These are phyloP conservation scores for Phytophthora lateralis DNA, from an alignment of 352 stramenopile genomes.

Conservation along the genomic window DNA sequence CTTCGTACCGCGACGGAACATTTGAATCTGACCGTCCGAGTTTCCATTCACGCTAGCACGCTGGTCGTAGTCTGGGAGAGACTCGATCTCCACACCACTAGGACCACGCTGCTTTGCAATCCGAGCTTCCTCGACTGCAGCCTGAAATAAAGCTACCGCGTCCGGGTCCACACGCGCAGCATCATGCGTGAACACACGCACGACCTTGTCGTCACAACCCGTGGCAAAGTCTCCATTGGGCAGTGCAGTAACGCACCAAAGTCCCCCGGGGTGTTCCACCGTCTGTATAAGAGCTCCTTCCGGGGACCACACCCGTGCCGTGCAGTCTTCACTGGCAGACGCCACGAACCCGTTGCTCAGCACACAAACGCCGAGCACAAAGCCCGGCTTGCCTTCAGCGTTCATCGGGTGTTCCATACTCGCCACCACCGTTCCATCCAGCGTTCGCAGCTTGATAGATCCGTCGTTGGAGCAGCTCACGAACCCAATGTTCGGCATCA, in stretches of 20 bases:
- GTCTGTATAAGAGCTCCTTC: constrained; percentile 71
- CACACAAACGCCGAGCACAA: constrained; percentile 76
- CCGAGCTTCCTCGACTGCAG: constrained; percentile 61
- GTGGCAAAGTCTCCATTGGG: constrained; percentile 92
- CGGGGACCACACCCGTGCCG: constrained; percentile 68
- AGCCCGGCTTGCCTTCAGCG: constrained; percentile 81
- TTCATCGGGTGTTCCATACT: constrained; percentile 82
- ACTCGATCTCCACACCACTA: constrained; percentile 93
- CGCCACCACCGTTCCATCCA: constrained; percentile 64
- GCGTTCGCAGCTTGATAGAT: constrained; percentile 67
- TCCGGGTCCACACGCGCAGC: constrained; percentile 68
- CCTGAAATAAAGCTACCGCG: constrained; percentile 66
- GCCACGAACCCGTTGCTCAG: constrained; percentile 62
- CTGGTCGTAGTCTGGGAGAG: constrained; percentile 93
- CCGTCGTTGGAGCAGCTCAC: constrained; percentile 88
- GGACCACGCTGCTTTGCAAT: constrained; percentile 78
- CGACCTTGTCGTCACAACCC: constrained; percentile 93
- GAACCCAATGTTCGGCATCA: constrained; percentile 74
- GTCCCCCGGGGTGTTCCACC: constrained; percentile 81
- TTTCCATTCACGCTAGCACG: constrained; percentile 72
- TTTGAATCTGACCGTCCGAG: constrained; percentile 95
- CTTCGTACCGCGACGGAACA: constrained; percentile 94
- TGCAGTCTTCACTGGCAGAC: constrained; percentile 86
- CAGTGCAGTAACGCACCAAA: constrained; percentile 86
- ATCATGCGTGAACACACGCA: constrained; percentile 92